Evolutionary conservation across 352 stramenopile genomes (phyloP), one percentile per base, ranked within the genome.

Genomic region (Phytophthora boehmeriae): DNA sequence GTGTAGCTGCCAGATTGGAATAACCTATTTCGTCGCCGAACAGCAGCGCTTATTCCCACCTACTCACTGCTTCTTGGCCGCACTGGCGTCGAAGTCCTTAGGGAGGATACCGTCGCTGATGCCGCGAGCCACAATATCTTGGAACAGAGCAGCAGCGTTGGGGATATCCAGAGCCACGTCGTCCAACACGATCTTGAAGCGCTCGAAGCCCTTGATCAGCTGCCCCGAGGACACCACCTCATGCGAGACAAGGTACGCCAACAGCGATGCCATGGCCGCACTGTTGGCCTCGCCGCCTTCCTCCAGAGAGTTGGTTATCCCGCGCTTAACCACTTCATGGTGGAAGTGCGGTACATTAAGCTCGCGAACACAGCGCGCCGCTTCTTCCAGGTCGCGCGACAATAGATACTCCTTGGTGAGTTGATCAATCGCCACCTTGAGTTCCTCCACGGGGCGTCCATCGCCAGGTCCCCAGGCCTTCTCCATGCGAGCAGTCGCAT

Each of bases 391-490:
- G 63, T 99, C 93, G 35, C 92, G 78, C 19, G 90, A 98, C 27
- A 98, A 59, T 42, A 99, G 58, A 66, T 98, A 99, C 72, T 99
- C 96, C 71, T 98, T 89, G 62, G 98, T 98, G 22, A 99, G 83
- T 66, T 99, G 95, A 47, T 93, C 82, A 48, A 99, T 97, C 10
- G 94, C 93, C 44, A 97, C 86, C 76, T 98, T 98, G 38, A 98
- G 82, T 54, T 98, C 92, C 50, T 97, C 83, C 2, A 97, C 88
- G 8, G 87, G 86, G 17, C 92, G 90, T 2, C 91, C 92, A 63
- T 97, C 92, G 5, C 92, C 97, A 20, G 97, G 97, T 27, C 98
- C 98, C 98, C 97, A 99, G 6, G 98, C 93, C 59, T 97, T 96
- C 74, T 99, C 96, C 64, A 99, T 92, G 30, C 93, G 86, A 48